These are phyloP conservation scores for Euphorbia schlechtendalii DNA, from an alignment of 441 rosid species.

Conservation along the genomic window DNA sequence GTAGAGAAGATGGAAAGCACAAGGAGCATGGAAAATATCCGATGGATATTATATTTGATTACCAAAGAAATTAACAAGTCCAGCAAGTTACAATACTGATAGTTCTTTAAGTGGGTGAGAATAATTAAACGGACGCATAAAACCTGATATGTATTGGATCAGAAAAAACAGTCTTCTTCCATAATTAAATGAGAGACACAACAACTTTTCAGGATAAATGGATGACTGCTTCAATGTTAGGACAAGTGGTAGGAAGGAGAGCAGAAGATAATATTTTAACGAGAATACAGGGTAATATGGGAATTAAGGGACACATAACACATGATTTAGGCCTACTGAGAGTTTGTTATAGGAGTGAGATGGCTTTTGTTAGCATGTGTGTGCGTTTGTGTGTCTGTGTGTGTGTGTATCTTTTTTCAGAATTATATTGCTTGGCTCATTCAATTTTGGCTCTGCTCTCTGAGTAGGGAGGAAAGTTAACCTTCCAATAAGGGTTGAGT, in stretches of 20 bases:
- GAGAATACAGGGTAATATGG: background rate
- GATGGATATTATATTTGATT: background rate
- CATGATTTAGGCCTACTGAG: background rate
- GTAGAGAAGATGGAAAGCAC: background rate
- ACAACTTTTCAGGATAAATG: conserved; percentile 1
- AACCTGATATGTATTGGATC: background rate
- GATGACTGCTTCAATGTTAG: background rate
- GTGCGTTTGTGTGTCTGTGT: too few relatives aligned
- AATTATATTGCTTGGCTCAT: too few relatives aligned
- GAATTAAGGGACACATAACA: background rate
- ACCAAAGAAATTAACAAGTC: background rate
- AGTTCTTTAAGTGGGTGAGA: background rate
- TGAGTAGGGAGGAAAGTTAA: too few relatives aligned
- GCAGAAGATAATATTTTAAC: too few relatives aligned
- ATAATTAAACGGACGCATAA: background rate
- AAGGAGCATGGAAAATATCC: background rate
- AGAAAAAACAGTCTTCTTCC: conserved; percentile 1
- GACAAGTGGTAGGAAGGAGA: too few relatives aligned
- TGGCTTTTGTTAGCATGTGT: background rate
- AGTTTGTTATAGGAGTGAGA: background rate
- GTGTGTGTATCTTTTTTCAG: too few relatives aligned
- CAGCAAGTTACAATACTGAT: background rate
- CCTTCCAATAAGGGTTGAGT: background rate
- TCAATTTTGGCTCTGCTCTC: too few relatives aligned
- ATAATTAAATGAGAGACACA: background rate